Percentiles rank a stretch among this genome's conserved stretches.
Conservation (phyloP, 441 rosid species). For the Daphne laureola region DNA sequence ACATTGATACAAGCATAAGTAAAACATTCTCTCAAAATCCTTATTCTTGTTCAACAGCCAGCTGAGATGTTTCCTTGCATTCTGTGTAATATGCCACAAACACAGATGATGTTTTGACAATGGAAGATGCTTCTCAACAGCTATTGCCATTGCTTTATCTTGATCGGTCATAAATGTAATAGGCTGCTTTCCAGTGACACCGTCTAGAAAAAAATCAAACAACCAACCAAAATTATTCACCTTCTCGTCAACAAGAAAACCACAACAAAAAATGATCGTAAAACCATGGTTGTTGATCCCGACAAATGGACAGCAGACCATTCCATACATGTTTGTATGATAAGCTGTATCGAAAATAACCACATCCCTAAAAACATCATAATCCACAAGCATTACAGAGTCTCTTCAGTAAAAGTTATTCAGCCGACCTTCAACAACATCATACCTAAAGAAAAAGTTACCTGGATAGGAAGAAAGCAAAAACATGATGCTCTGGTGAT, state of each 20-base stretch:
- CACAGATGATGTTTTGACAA: no score
- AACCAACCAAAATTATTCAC: neutral
- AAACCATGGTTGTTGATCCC: neutral
- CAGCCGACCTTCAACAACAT: neutral
- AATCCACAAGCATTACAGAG: neutral
- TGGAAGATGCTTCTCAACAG: conserved; percentile 16
- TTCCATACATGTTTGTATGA: conserved; percentile 2
- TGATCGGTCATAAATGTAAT: no score
- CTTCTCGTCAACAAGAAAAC: neutral
- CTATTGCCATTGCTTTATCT: no score
- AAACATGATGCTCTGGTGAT: no score
- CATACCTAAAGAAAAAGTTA: no score
- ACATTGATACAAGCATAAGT: no score
- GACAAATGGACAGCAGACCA: conserved; percentile 3
- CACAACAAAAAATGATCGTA: neutral
- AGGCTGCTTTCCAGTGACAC: neutral
- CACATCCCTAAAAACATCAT: conserved; percentile 7
- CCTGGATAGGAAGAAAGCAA: no score
- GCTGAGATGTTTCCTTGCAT: no score
- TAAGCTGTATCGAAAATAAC: no score
- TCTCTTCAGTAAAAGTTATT: conserved; percentile 5
- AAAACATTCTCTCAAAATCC: no score
- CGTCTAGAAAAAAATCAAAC: neutral
- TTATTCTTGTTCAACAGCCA: no score
- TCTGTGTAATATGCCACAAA: no score